Evolutionary conservation across 2,329 filamentous ascomycete species (phyloP), one percentile per base, ranked within the genome.

Genomic region (Hypoxylon sp.): DNA sequence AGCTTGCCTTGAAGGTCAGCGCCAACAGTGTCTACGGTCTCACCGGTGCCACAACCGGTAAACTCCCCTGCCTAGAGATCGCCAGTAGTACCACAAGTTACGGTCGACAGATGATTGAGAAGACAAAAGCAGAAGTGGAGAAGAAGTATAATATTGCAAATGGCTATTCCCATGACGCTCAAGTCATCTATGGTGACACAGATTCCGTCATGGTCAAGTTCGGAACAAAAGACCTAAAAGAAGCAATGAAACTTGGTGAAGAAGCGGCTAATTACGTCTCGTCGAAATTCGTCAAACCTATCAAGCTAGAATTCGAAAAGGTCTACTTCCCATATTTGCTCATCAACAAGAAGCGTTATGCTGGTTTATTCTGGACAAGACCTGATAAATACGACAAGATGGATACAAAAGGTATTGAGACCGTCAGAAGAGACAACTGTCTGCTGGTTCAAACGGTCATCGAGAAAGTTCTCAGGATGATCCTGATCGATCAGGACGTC

Each of bases 161-260:
- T 75, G 96, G 96, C 17, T 99, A 98, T 80, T 89, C 88, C 1
- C 93, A 98, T 79, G 93, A 99, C 79, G 96, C 96, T 0, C 91
- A 98, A 78, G 96, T 99, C 82, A 97, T 99, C 70, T 99, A 99
- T 74, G 96, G 96, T 83, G 96, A 99, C 80, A 99, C 96, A 1
- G 96, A 99, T 86, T 99, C 96, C 7, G 96, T 99, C 82, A 99
- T 99, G 96, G 95, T 99, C 68, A 98, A 98, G 77, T 99, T 99
- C 73, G 96, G 96, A 47, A 94, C 94, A 8, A 91, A 89, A 46
- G 94, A 98, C 71, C 85, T 99, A 17, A 87, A 88, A 5, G 93
- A 96, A 71, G 92, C 94, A 21, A 99, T 99, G 96, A 94, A 92
- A 76, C 85, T 99, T 24, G 96, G 96, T n/a, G 88, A 97, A 77